Evolutionary conservation across 148 eudicot genomes (phyloP).

Genomic region (Chenopodium album): DNA sequence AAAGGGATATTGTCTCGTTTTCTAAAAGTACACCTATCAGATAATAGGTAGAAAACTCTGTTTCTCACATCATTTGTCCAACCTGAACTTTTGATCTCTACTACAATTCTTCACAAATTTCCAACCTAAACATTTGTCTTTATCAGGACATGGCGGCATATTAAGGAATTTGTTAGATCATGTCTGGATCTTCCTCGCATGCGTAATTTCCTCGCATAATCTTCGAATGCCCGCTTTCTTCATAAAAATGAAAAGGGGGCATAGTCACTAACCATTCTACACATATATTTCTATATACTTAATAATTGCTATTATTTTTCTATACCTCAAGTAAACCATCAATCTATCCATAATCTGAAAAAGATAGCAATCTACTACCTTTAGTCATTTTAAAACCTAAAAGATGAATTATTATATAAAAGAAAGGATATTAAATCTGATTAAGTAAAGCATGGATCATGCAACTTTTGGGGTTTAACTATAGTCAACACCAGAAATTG

Average conservation of each 20-base stretch:
- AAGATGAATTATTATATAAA: neutral
- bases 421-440: neutral
- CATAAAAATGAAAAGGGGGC: conserved; percentile 19
- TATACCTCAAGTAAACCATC: neutral
- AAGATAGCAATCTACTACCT: neutral
- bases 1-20: conserved; percentile 2
- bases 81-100: neutral
- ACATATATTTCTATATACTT: neutral
- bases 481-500: conserved; percentile 23
- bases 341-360: neutral
- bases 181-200: conserved; percentile 22
- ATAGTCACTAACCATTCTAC: conserved; percentile 11
- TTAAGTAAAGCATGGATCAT: conserved; percentile 10
- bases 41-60: conserved; percentile 7
- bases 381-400: conserved; percentile 16
- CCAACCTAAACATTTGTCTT: conserved; percentile 36
- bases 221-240: conserved; percentile 17
- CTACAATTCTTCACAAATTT: conserved; percentile 9
- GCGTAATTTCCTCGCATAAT: conserved; percentile 6
- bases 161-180: conserved; percentile 24
- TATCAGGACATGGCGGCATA: conserved; percentile 9
- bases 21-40: neutral
- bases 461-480: conserved; percentile 12
- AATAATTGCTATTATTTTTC: neutral
- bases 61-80: conserved; percentile 16